Percentiles rank a stretch among this genome's conserved stretches.
These are phyloP conservation scores for Chionographis japonica DNA, from an alignment of 106 monocot species.

Conservation along the genomic window DNA sequence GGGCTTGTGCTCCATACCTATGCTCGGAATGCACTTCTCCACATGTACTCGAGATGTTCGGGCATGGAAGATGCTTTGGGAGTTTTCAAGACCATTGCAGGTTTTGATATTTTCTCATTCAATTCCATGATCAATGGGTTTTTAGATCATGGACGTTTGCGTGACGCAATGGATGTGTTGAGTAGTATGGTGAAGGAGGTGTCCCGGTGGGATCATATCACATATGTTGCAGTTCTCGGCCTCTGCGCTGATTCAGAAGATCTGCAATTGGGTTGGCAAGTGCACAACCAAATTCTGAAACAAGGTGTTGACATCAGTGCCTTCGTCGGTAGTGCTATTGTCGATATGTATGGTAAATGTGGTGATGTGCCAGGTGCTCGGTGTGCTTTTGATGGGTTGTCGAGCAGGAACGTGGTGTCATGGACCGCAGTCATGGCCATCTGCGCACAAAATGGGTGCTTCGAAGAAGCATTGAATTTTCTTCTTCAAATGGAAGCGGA, in stretches of 20 bases:
- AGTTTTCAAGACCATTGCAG: slow-evolving; percentile 16
- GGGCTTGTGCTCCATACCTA: slow-evolving; percentile 29
- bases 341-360: slow-evolving; percentile 76
- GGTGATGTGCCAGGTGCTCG: slow-evolving; percentile 18
- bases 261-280: slow-evolving; percentile 42
- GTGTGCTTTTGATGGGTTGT: slow-evolving; percentile 19
- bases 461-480: slow-evolving; percentile 57
- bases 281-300: slow-evolving; percentile 42
- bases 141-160: slow-evolving; percentile 30
- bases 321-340: slow-evolving; percentile 45
- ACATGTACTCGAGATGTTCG: slow-evolving; percentile 41
- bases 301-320: slow-evolving; percentile 28
- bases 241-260: slow-evolving; percentile 37
- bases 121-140: slow-evolving; percentile 63
- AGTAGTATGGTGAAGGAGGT: slow-evolving; percentile 29
- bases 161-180: slow-evolving; percentile 26
- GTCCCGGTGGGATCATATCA: slow-evolving; percentile 52
- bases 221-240: slow-evolving; percentile 49
- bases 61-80: slow-evolving; percentile 27
- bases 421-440: slow-evolving; percentile 61
- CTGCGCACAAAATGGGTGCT: slow-evolving; percentile 49
- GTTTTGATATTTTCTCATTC: slow-evolving; percentile 35
- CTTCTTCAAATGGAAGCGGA: slow-evolving; percentile 39
- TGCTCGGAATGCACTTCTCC: slow-evolving; percentile 46
- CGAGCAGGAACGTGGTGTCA: slow-evolving; percentile 45